phyloP scores from a whole-genome alignment of 805 yeast genomes.

The Candida oleophila region DNA sequence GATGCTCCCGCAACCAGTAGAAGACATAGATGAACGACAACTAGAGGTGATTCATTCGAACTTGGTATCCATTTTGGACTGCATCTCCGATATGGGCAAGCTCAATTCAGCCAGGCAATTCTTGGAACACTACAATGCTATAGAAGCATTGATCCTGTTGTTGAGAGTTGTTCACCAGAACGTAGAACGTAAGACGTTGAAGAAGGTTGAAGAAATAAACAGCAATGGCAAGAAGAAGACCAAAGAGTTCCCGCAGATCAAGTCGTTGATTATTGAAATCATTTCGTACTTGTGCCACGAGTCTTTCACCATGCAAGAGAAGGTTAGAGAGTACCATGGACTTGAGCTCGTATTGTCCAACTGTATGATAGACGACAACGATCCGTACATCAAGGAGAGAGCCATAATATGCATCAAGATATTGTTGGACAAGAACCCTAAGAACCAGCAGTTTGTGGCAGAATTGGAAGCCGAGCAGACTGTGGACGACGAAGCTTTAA shows the following conservation, averaged over 20 bases:
- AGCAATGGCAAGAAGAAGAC: background rate
- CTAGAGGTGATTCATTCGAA: constrained; percentile 12
- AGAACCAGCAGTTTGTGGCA: constrained; percentile 77
- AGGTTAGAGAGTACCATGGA: constrained; percentile 62
- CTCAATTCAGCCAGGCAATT: constrained; percentile 41
- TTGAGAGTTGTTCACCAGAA: constrained; percentile 42
- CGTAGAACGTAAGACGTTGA: constrained; percentile 33
- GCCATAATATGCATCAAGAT: constrained; percentile 77
- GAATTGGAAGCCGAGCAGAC: constrained; percentile 72
- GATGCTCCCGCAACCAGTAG: constrained; percentile 12
- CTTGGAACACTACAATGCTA: constrained; percentile 38
- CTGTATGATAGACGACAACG: constrained; percentile 83
- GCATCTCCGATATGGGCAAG: constrained; percentile 40
- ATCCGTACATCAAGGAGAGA: constrained; percentile 85
- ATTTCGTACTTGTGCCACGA: constrained; percentile 56
- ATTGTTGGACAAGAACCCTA: constrained; percentile 58
- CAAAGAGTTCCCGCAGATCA: constrained; percentile 57
- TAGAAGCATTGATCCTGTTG: constrained; percentile 33
- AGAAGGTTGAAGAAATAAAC: constrained; percentile 14
- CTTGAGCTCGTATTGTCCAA: constrained; percentile 71
- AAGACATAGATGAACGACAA: constrained; percentile 10
- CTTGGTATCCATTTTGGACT: constrained; percentile 34
- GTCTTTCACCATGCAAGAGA: constrained; percentile 61
- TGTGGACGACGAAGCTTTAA: constrained; percentile 54
- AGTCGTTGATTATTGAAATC: constrained; percentile 65